These are phyloP conservation scores for Halophytophthora polymorphica DNA, from an alignment of 352 stramenopile species.

Conservation along the genomic window DNA sequence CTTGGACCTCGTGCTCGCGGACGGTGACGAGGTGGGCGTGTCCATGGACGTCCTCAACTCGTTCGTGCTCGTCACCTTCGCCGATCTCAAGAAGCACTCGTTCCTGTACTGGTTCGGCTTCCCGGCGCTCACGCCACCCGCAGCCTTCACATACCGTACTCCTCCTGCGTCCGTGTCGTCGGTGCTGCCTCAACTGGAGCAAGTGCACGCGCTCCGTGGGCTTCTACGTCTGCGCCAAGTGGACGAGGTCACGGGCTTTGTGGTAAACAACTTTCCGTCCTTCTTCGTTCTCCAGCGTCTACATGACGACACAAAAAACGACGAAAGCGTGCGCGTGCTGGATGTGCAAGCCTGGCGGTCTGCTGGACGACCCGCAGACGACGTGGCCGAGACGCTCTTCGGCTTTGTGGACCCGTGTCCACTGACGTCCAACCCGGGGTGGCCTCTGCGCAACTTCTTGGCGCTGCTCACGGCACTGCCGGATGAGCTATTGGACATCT, in stretches of 20 bases:
- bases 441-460: slow-evolving; percentile 89
- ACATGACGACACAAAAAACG: neutral
- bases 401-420: slow-evolving; percentile 88
- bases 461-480: slow-evolving; percentile 49
- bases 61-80: slow-evolving; percentile 90
- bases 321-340: slow-evolving; percentile 23
- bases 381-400: slow-evolving; percentile 53
- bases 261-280: slow-evolving; percentile 39
- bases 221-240: slow-evolving; percentile 40
- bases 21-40: neutral
- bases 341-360: slow-evolving; percentile 30
- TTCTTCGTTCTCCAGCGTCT: slow-evolving; percentile 75
- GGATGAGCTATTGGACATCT: slow-evolving; percentile 24
- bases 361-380: neutral
- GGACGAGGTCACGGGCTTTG: slow-evolving; percentile 4
- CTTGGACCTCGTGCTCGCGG: slow-evolving; percentile 28
- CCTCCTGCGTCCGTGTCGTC: slow-evolving; percentile 24
- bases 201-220: slow-evolving; percentile 32
- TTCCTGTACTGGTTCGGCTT: slow-evolving; percentile 95
- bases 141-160: slow-evolving; percentile 31
- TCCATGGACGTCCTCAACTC: slow-evolving; percentile 62
- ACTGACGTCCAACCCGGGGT: slow-evolving; percentile 70
- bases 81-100: slow-evolving; percentile 91
- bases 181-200: slow-evolving; percentile 36
- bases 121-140: slow-evolving; percentile 59